A percentile compares a stretch with the other conserved stretches of the same genome.
Conservation (phyloP, 2,329 filamentous ascomycete species). For the Endoconidiophora polonica region DNA sequence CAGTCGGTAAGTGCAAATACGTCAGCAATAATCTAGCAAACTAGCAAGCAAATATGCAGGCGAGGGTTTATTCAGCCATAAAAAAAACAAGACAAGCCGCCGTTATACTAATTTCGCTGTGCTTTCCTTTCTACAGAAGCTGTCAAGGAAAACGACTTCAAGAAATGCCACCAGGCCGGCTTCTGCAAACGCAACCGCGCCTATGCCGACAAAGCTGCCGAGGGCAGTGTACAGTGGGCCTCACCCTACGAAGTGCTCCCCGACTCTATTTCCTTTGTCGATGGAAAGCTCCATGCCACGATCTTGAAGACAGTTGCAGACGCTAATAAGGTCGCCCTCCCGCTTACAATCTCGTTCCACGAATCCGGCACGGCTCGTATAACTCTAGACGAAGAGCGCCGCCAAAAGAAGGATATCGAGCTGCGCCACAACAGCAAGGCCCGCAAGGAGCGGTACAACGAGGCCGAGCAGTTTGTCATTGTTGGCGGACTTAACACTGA, state of each 20-base stretch:
- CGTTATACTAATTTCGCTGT: background rate
- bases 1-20: slow-evolving; percentile 10
- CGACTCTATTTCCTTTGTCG: slow-evolving; percentile 55
- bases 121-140: slow-evolving; percentile 33
- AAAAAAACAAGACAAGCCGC: background rate
- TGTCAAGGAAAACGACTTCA: slow-evolving; percentile 95
- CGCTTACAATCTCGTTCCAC: slow-evolving; percentile 73
- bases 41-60: too few species aligned
- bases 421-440: slow-evolving; percentile 69
- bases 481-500: slow-evolving; percentile 65
- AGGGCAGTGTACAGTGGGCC: slow-evolving; percentile 50
- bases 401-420: slow-evolving; percentile 75
- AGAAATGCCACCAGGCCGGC: slow-evolving; percentile 86
- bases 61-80: background rate
- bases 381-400: slow-evolving; percentile 78
- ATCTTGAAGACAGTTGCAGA: slow-evolving; percentile 65
- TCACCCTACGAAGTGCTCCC: slow-evolving; percentile 66
- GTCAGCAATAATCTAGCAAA: background rate
- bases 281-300: slow-evolving; percentile 62
- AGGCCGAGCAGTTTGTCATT: slow-evolving; percentile 70
- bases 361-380: slow-evolving; percentile 79
- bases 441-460: slow-evolving; percentile 88
- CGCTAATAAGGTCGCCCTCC: slow-evolving; percentile 57
- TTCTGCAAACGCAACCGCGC: slow-evolving; percentile 93
- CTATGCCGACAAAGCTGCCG: slow-evolving; percentile 61